Evolutionary conservation across 129 eudicot genomes (phyloP), one percentile per base, ranked within the genome.

Genomic region (Helichrysum umbraculigerum): DNA sequence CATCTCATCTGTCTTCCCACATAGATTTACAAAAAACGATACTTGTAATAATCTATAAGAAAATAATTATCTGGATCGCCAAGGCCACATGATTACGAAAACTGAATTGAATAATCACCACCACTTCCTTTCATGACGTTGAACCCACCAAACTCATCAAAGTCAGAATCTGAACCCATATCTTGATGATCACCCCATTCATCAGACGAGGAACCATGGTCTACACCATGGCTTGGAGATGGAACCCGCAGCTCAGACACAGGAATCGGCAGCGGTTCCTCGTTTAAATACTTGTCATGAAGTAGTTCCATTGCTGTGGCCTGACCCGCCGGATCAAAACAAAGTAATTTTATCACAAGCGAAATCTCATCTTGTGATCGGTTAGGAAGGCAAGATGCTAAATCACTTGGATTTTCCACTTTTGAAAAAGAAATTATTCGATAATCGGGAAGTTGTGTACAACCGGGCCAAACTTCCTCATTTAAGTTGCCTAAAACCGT

Each of bases 221-320:
- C 92, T n/a, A 21, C 70, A 72, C 42, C 84, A 72, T 81, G 85
- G 75, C 56, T 82, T 12, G 83, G 70, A 9, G 79, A 58, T 8
- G 96, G 99, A 33, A 94, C 82, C 79, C 96, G 81, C 73, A 94
- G 77, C 72, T 91, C 84, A 34, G 92, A 78, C 14, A 87, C 63
- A 8, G 89, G 86, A 70, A 89, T 83, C 0, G 99, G 99, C 17
- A 76, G 37, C 60, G 99, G 99, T 19, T 91, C 97, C 70, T 91
- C 99, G 47, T 81, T 89, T 28, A 94, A 70, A 85, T 94, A 94
- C 88, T 83, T 94, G 28, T 94, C 99, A 30, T 85, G 91, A 25
- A 94, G 96, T 83, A 94, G 83, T 78, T 94, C 99, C 91, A 91
- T 87, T 2, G 97, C 97, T 14, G 93, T 89, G 68, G 99, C 97